Percentiles rank a stretch among this genome's conserved stretches.
Conservation (phyloP, 257 asterid species). For the Solanum lycopersicoides region DNA sequence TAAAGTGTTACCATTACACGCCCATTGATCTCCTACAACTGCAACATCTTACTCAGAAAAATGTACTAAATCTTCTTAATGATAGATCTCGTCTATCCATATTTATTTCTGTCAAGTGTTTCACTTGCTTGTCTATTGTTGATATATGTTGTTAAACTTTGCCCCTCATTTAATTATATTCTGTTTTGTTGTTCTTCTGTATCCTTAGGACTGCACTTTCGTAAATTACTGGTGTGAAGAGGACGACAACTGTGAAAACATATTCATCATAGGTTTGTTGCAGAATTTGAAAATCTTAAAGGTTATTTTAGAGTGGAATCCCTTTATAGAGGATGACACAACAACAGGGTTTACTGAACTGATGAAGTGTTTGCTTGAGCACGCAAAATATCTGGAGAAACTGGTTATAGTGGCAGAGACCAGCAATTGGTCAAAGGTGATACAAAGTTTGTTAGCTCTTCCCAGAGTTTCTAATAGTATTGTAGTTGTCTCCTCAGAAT, state of each 20-base stretch:
- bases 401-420: not conserved
- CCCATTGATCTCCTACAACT: not conserved
- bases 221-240: not conserved
- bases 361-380: not conserved
- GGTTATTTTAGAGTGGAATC: not conserved
- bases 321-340: not conserved
- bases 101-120: not conserved
- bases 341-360: not conserved
- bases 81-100: not conserved
- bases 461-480: not conserved
- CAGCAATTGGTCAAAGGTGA: not conserved
- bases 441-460: not conserved
- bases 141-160: not conserved
- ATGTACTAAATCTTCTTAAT: not conserved
- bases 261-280: not conserved
- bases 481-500: not conserved
- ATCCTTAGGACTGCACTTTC: not conserved
- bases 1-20: not conserved
- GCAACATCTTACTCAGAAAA: not conserved
- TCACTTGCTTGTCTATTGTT: not conserved
- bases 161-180: not conserved
- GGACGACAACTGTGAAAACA: not conserved
- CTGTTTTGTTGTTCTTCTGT: not conserved
- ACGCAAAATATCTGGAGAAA: not conserved
- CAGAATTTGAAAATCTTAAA: not conserved